These are phyloP conservation scores for Talaromyces funiculosus DNA, from an alignment of 2,329 filamentous ascomycete species.

Conservation along the genomic window DNA sequence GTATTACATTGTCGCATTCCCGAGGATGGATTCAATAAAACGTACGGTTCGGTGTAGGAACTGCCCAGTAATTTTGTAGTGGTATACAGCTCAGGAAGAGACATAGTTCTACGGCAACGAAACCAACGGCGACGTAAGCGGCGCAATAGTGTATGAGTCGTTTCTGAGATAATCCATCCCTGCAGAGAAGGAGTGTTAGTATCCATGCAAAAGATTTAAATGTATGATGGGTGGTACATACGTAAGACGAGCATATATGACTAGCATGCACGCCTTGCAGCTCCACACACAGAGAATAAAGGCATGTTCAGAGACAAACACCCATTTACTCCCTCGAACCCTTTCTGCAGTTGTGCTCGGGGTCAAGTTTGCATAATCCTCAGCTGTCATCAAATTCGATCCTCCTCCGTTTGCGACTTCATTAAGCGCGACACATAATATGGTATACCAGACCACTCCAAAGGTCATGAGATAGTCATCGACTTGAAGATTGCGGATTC, in stretches of 20 bases:
- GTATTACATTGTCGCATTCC: not conserved
- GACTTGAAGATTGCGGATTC: conserved; percentile 46
- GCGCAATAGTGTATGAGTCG: conserved; percentile 34
- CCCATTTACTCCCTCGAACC: conserved; percentile 55
- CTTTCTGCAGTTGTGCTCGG: conserved; percentile 40
- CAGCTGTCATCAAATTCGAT: conserved; percentile 54
- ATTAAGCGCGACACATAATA: conserved; percentile 52
- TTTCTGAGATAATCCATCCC: conserved; percentile 29
- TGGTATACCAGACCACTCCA: conserved; percentile 51
- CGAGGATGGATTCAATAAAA: not conserved
- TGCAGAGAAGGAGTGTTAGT: not conserved
- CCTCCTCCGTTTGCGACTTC: conserved; percentile 49
- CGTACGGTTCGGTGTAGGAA: conserved; percentile 38
- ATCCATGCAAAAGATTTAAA: conserved; percentile 8
- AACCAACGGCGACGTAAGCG: conserved; percentile 42
- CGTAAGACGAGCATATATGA: conserved; percentile 50
- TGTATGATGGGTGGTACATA: conserved; percentile 18
- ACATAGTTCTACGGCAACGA: conserved; percentile 46
- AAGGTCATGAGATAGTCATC: conserved; percentile 55
- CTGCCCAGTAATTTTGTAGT: conserved; percentile 47
- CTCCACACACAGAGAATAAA: conserved; percentile 54
- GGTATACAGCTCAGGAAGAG: conserved; percentile 50
- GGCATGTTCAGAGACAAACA: conserved; percentile 56
- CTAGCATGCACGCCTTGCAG: conserved; percentile 50
- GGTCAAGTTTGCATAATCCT: conserved; percentile 43